Percentiles rank a stretch among this genome's conserved stretches.
Conservation (phyloP, 306 rosid genomes). For the Oxytropis ochrocephala region DNA sequence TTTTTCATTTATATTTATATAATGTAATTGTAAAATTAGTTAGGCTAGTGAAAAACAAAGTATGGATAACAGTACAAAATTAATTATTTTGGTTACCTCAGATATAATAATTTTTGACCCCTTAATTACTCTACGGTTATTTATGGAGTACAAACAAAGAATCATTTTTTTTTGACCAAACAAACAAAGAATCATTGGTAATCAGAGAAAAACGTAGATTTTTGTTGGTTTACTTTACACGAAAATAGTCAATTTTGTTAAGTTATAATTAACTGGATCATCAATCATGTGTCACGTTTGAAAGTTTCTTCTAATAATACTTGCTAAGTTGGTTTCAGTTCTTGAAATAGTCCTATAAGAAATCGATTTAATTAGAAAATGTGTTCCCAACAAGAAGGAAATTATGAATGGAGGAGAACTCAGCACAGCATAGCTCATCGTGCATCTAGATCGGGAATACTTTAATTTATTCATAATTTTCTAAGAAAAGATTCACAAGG, state of each 20-base stretch:
- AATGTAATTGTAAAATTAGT: background rate
- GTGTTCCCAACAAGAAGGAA: slow-evolving; percentile 1
- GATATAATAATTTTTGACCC: background rate
- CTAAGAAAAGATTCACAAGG: slow-evolving; percentile 35
- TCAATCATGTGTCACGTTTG: background rate
- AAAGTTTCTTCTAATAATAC: slow-evolving; percentile 23
- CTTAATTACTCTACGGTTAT: background rate
- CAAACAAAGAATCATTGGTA: background rate
- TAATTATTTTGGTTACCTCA: background rate
- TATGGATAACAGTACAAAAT: background rate
- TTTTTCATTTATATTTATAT: background rate
- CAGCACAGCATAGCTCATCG: slow-evolving; percentile 31
- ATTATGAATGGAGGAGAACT: slow-evolving; percentile 28
- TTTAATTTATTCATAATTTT: slow-evolving; percentile 33
- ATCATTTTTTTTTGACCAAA: too few species aligned
- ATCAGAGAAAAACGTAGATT: too few species aligned
- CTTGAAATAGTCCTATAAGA: slow-evolving; percentile 41
- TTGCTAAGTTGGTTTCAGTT: slow-evolving; percentile 7
- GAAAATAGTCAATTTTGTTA: slow-evolving; percentile 30
- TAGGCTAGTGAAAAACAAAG: background rate
- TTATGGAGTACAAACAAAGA: too few species aligned
- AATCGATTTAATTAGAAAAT: slow-evolving; percentile 26
- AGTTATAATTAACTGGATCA: too few species aligned
- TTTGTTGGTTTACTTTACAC: slow-evolving; percentile 5
- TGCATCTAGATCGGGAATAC: slow-evolving; percentile 32